Conservation (phyloP, 1,139 yeast genomes). For the Kodamaea ohmeri region DNA sequence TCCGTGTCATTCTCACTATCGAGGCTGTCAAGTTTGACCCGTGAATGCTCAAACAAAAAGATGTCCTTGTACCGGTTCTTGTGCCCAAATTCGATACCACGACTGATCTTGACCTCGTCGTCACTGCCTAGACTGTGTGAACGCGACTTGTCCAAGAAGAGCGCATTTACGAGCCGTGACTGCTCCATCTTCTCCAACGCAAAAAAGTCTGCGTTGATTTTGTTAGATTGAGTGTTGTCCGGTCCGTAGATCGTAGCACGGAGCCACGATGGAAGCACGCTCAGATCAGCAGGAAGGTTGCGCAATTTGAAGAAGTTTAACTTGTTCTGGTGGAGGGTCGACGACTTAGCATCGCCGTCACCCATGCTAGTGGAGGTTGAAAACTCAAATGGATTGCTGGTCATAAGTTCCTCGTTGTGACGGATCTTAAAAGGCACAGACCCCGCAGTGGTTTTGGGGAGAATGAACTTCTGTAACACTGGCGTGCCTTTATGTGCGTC, state of each 20-base stretch:
- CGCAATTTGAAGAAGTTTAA: conserved; percentile 18
- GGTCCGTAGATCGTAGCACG: conserved; percentile 25
- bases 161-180: conserved; percentile 30
- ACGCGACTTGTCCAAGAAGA: conserved; percentile 18
- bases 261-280: conserved; percentile 35
- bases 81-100: conserved; percentile 71
- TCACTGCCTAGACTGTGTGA: conserved; percentile 12
- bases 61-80: conserved; percentile 81
- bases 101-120: conserved; percentile 28
- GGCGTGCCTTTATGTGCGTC: conserved; percentile 23
- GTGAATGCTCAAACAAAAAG: conserved; percentile 75
- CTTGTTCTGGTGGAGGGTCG: conserved; percentile 17
- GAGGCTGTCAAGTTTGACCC: conserved; percentile 48
- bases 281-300: conserved; percentile 15
- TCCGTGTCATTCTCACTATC: conserved; percentile 19
- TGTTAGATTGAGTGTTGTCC: conserved; percentile 18
- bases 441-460: conserved; percentile 22
- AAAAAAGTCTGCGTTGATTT: conserved; percentile 28
- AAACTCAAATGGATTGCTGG: conserved; percentile 22
- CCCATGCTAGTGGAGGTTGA: conserved; percentile 5
- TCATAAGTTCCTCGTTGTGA: conserved; percentile 36
- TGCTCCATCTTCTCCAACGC: conserved; percentile 32
- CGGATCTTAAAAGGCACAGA: conserved; percentile 32
- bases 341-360: conserved; percentile 7
- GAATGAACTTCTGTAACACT: conserved; percentile 28